Percentiles rank a stretch among this genome's conserved stretches.
Conservation (phyloP, 305 asterid species). For the Caryopteris hybrid region DNA sequence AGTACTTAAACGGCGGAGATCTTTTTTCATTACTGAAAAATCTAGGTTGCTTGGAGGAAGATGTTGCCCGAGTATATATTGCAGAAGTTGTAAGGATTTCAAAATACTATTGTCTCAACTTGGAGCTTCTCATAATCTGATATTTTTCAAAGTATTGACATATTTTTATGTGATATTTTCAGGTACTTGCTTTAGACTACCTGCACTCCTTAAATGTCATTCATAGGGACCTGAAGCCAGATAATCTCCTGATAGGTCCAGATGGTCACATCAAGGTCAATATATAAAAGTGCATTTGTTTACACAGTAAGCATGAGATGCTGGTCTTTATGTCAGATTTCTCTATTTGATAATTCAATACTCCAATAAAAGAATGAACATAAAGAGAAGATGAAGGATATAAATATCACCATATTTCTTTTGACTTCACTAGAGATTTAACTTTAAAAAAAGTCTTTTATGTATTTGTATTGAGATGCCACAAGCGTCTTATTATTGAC, state of each 20-base stretch:
- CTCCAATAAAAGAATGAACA: background rate
- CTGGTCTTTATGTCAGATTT: conserved; percentile 15
- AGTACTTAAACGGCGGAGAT: conserved; percentile 98
- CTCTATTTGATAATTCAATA: conserved; percentile 8
- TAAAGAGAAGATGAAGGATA: conserved; percentile 9
- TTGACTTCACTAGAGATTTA: no score
- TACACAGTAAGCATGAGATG: conserved; percentile 20
- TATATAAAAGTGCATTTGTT: conserved; percentile 20
- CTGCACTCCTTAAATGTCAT: conserved; percentile 88
- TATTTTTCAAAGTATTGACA: conserved; percentile 18
- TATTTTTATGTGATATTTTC: conserved; percentile 27
- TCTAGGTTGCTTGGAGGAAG: conserved; percentile 99
- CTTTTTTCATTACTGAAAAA: conserved; percentile 86
- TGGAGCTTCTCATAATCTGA: conserved; percentile 18
- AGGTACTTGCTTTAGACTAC: conserved; percentile 98
- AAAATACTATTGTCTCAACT: conserved; percentile 13
- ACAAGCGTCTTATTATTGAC: conserved; percentile 9
- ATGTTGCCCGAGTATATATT: conserved; percentile 82
- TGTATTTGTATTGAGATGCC: background rate
- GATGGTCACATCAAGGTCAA: conserved; percentile 99
- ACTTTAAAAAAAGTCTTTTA: background rate
- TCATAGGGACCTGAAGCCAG: conserved; percentile 99
- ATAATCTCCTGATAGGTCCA: conserved; percentile 94
- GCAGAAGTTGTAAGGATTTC: conserved; percentile 92
- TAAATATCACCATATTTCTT: conserved; percentile 11